Evolutionary conservation across 73 alveolate genomes (phyloP).

Genomic region (Diophrys appendiculata): DNA sequence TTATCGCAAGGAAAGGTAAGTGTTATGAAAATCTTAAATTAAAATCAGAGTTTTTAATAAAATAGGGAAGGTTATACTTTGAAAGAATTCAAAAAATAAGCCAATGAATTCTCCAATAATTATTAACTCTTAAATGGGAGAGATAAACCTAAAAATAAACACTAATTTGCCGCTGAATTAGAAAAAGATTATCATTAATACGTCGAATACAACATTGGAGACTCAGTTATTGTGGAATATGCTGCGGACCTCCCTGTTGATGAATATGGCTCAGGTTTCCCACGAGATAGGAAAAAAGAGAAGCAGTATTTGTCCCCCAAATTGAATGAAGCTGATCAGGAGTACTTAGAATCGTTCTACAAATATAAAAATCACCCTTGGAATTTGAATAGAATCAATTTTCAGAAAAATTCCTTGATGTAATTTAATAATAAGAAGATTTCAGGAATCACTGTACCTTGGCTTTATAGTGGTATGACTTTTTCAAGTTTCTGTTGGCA

Average conservation of each 20-base stretch:
- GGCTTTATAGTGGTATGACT: conserved; percentile 81
- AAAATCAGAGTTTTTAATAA: conserved; percentile 44
- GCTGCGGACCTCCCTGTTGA: conserved; percentile 83
- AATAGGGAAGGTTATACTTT: conserved; percentile 47
- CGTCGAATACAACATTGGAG: conserved; percentile 67
- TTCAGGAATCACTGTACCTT: conserved; percentile 81
- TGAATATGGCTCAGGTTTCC: conserved; percentile 72
- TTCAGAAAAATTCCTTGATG: conserved; percentile 52
- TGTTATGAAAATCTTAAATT: not conserved
- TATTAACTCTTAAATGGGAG: conserved; percentile 16
- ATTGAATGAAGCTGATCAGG: conserved; percentile 1
- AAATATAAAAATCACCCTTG: conserved; percentile 50
- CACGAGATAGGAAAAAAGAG: conserved; percentile 22
- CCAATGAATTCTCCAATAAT: conserved; percentile 27
- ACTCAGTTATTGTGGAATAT: conserved; percentile 67
- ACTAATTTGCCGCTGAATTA: conserved; percentile 11
- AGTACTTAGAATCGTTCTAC: conserved; percentile 15
- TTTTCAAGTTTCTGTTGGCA: conserved; percentile 87
- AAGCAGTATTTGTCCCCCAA: not conserved
- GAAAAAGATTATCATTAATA: conserved; percentile 76
- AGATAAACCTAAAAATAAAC: conserved; percentile 5
- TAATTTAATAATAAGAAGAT: conserved; percentile 66
- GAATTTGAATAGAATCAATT: conserved; percentile 59
- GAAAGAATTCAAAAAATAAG: conserved; percentile 38
- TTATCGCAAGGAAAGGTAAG: conserved; percentile 76